A percentile compares a stretch with the other conserved stretches of the same genome.
Conservation (phyloP, 192 early-diverging fungal species). For the Gigaspora rosea region DNA sequence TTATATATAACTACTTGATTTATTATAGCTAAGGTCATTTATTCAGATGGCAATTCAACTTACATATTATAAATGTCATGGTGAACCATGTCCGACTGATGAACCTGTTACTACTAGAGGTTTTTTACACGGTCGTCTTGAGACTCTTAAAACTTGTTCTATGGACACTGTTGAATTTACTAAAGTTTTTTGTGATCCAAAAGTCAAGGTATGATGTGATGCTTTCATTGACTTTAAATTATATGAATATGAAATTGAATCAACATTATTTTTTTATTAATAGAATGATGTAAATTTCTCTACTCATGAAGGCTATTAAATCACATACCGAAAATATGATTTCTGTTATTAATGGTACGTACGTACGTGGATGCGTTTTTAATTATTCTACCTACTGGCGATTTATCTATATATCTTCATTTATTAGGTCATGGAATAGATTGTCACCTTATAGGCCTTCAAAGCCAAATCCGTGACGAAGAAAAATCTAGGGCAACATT, state of each 20-base stretch:
- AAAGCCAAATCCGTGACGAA: slow-evolving; percentile 61
- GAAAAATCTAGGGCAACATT: slow-evolving; percentile 63
- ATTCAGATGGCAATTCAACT: slow-evolving; percentile 90
- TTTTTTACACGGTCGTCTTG: slow-evolving; percentile 86
- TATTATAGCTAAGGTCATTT: slow-evolving; percentile 60
- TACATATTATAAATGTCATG: slow-evolving; percentile 76
- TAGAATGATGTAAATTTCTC: slow-evolving; percentile 39
- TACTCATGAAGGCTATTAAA: slow-evolving; percentile 66
- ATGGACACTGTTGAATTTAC: slow-evolving; percentile 77
- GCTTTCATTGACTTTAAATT: not conserved
- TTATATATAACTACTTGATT: not conserved
- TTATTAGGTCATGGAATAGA: slow-evolving; percentile 75
- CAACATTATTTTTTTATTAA: not conserved
- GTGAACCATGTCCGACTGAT: slow-evolving; percentile 68
- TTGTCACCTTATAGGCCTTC: slow-evolving; percentile 87
- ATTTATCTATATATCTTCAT: not conserved
- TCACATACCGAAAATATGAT: slow-evolving; percentile 74
- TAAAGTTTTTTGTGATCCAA: slow-evolving; percentile 71
- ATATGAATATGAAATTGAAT: not conserved
- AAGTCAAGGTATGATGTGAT: slow-evolving; percentile 41
- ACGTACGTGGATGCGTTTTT: slow-evolving; percentile 16
- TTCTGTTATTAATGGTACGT: slow-evolving; percentile 63
- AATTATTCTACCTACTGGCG: not conserved
- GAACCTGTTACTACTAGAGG: slow-evolving; percentile 73
- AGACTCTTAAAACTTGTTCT: slow-evolving; percentile 84